Conservation (phyloP, 2,329 filamentous ascomycete species). For the Aureobasidium sp. region DNA sequence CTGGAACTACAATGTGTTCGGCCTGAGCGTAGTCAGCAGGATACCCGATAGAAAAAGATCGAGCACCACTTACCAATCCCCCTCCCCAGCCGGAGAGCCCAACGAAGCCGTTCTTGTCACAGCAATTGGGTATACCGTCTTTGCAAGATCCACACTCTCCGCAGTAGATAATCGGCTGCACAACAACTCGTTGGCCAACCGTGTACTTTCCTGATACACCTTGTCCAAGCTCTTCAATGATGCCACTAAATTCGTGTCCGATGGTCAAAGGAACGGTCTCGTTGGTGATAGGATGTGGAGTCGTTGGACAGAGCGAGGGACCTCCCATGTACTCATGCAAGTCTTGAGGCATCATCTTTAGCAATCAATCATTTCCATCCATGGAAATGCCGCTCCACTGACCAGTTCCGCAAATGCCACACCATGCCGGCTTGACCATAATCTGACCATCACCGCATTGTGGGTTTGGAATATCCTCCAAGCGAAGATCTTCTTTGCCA, state of each 20-base stretch:
- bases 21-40: background rate
- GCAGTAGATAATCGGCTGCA: conserved; percentile 51
- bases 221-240: conserved; percentile 46
- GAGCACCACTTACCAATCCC: conserved; percentile 31
- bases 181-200: conserved; percentile 42
- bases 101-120: conserved; percentile 48
- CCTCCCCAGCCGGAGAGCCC: conserved; percentile 48
- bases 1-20: conserved; percentile 42
- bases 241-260: conserved; percentile 48
- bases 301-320: conserved; percentile 39
- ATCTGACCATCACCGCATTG: conserved; percentile 30
- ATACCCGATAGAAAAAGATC: too few species aligned
- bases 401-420: conserved; percentile 28
- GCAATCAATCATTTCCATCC: background rate
- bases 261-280: conserved; percentile 47
- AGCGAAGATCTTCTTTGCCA: conserved; percentile 31
- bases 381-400: background rate
- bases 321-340: conserved; percentile 32
- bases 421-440: conserved; percentile 33
- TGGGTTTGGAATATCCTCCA: conserved; percentile 30
- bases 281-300: conserved; percentile 49
- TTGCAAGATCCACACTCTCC: conserved; percentile 46
- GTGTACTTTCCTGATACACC: conserved; percentile 41
- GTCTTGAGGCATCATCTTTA: conserved; percentile 18
- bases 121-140: conserved; percentile 48